phyloP scores from a whole-genome alignment of 306 rosid genomes.

The Cucurbita maxima region DNA sequence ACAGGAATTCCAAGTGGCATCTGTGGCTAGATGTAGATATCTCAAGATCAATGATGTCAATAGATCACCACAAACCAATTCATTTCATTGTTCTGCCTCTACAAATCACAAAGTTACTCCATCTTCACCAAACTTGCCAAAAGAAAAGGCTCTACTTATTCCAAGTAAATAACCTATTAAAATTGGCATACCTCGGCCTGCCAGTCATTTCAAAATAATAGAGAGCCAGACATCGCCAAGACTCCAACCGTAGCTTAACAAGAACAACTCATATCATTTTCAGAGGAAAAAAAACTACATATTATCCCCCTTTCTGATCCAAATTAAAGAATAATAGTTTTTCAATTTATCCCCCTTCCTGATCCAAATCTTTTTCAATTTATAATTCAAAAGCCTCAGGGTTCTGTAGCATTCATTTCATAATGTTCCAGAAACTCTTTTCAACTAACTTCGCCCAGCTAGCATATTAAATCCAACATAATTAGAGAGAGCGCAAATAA shows the following conservation, averaged over 20 bases:
- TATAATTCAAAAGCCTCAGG: background rate
- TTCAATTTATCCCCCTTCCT: background rate
- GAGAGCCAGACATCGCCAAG: background rate
- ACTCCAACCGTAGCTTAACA: background rate
- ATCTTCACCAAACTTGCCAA: background rate
- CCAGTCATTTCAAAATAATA: background rate
- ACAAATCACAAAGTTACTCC: background rate
- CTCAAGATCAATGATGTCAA: background rate
- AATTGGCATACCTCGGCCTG: background rate
- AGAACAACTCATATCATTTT: background rate
- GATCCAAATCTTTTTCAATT: background rate
- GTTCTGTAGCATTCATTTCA: background rate
- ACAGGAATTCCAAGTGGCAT: background rate
- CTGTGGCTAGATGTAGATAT: background rate
- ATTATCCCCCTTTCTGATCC: background rate
- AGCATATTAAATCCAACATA: background rate
- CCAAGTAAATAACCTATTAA: background rate
- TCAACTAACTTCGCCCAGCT: background rate
- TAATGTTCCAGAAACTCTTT: background rate
- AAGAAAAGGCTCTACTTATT: background rate
- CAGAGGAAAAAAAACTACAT: background rate
- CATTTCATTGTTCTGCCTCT: background rate
- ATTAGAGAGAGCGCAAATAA: background rate
- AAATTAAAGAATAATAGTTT: background rate
- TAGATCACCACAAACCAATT: background rate